Percentiles rank a stretch among this genome's conserved stretches.
Evolutionary conservation across 495 filamentous ascomycete species (phyloP).

Genomic region (Penicillium soppii): DNA sequence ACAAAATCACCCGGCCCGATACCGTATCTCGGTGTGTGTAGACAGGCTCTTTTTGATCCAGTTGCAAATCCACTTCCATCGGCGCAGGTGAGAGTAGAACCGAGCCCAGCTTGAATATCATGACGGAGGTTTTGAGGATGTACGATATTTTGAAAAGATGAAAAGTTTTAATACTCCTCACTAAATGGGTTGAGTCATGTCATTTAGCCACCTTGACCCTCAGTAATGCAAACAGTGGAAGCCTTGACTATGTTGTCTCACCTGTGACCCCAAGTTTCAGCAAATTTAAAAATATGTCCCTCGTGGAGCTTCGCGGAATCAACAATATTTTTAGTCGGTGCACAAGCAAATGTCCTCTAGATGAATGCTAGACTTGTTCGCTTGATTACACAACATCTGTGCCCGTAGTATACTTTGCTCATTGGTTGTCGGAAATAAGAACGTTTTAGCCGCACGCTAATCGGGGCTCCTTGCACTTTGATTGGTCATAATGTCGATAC

Average conservation of each 20-base stretch:
- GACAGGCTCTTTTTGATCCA: background rate
- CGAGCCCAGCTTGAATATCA: background rate
- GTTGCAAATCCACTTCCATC: background rate
- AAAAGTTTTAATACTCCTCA: background rate
- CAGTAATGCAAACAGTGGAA: background rate
- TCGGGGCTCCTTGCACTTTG: background rate
- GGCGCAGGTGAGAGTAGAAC: background rate
- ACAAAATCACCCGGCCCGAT: slow-evolving; percentile 1
- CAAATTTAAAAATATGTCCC: slow-evolving; percentile 4
- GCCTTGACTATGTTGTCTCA: background rate
- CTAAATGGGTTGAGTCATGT: background rate
- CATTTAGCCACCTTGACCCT: background rate
- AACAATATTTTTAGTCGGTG: background rate
- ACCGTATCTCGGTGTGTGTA: slow-evolving; percentile 1
- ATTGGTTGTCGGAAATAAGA: background rate
- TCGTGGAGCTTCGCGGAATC: background rate
- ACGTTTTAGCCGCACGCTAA: background rate
- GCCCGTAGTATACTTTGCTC: too few relatives aligned
- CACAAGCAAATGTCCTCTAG: too few relatives aligned
- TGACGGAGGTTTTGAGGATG: background rate
- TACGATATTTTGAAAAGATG: background rate
- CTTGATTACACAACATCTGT: background rate
- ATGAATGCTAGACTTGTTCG: too few relatives aligned
- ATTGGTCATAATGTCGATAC: background rate
- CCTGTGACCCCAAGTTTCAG: background rate